These are phyloP conservation scores for Apophysomyces elegans DNA, from an alignment of 371 early-diverging fungal genomes.

Conservation along the genomic window DNA sequence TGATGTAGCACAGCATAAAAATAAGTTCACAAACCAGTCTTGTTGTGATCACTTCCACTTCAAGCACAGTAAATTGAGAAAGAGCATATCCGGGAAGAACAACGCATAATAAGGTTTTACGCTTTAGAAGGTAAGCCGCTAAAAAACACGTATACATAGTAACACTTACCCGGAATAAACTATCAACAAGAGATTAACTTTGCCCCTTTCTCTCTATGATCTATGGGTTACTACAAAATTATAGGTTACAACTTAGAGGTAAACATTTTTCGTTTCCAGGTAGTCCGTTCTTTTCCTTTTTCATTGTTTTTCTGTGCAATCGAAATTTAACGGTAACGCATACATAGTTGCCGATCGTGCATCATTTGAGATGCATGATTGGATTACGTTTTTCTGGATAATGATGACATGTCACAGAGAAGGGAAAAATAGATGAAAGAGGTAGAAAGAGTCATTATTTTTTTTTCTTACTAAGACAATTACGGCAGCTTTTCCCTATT, in stretches of 20 bases:
- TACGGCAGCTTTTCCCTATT: conserved; percentile 10
- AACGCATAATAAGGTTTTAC: neutral
- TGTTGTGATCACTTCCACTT: neutral
- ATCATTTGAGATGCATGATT: conserved; percentile 5
- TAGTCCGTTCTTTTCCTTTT: too few species aligned
- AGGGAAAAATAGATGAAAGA: neutral
- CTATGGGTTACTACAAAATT: too few species aligned
- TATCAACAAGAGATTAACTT: too few species aligned
- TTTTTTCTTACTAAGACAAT: neutral
- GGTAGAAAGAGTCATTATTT: neutral
- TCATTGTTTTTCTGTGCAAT: neutral
- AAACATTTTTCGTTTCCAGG: too few species aligned
- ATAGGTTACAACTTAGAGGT: too few species aligned
- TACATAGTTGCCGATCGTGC: conserved; percentile 2
- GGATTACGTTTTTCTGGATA: neutral
- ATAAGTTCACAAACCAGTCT: neutral
- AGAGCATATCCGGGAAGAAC: neutral
- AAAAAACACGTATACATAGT: too few species aligned
- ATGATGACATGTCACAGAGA: neutral
- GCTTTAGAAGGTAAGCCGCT: too few species aligned
- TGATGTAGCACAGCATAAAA: conserved; percentile 4
- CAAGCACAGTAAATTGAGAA: neutral
- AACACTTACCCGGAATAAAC: too few species aligned
- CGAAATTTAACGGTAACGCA: conserved; percentile 5
- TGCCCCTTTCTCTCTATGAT: too few species aligned